Conservation (phyloP, 2,329 filamentous ascomycete species). For the Colletotrichum sp. region DNA sequence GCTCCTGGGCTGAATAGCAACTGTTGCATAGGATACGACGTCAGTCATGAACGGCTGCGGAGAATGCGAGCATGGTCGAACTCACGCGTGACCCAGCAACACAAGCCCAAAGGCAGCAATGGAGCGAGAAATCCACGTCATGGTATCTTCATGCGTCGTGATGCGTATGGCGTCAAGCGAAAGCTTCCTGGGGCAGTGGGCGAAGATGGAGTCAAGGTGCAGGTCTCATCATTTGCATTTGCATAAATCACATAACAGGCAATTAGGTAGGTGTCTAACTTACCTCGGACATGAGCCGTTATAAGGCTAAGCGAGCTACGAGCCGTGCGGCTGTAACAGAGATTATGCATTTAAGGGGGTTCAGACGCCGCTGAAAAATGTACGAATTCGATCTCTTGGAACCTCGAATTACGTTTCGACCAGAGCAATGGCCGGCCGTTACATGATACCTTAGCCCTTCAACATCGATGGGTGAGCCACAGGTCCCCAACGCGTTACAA, state of each 20-base stretch:
- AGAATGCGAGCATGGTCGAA: constrained; percentile 1
- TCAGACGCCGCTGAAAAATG: neutral
- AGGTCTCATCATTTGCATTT: neutral
- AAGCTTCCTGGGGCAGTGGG: neutral
- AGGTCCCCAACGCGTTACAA: neutral
- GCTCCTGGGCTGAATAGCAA: constrained; percentile 95
- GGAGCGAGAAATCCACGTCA: constrained; percentile 75
- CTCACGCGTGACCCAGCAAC: constrained; percentile 87
- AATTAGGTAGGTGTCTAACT: neutral
- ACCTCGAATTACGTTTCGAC: neutral
- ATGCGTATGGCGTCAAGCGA: neutral
- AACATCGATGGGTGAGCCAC: neutral
- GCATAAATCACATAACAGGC: too few species aligned
- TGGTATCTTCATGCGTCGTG: constrained; percentile 35
- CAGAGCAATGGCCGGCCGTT: neutral
- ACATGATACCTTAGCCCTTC: neutral
- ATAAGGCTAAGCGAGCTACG: neutral
- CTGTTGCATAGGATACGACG: constrained; percentile 52
- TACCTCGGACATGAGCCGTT: neutral
- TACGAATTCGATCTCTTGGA: neutral
- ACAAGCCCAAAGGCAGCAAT: constrained; percentile 78
- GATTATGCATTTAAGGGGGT: neutral
- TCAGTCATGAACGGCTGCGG: neutral
- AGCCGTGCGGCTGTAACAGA: neutral
- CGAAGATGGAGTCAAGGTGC: neutral